Base-by-base conservation (phyloP, 495 filamentous ascomycete genomes). In the Hypoxylon fuscum region DNA sequence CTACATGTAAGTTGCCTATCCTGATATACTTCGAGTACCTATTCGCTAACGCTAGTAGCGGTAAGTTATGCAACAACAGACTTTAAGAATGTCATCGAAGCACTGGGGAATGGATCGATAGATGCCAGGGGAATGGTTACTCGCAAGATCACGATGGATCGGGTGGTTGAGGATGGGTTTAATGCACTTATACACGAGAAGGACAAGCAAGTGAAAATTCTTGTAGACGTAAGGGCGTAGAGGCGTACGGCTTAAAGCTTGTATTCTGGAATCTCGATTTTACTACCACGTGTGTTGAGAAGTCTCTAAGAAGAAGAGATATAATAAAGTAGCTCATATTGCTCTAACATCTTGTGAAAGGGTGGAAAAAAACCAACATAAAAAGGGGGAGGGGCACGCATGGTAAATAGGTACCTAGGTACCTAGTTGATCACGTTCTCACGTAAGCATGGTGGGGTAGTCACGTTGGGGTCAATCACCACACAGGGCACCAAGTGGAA, bases 41-140 rank as follows among this genome's bases (percentile, higher is more conserved):
- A 43, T 3, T 43, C 3, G 7, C 17, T 43, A 2, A 10, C 21
- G 6, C 17, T 76, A 41, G 79, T 77, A 18, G 72, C 83, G n/a
- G 77, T 82, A 9, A 76, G 82, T 12, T 87, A 86, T 69, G 76
- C 79, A 44, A 74, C 81, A 45, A 73, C 76, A 6, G 82, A 86
- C 42, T 87, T 85, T 52, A 54, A 74, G 57, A 78, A 81, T 23
- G 81, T 84, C 8, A 77, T 87, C 47, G 64, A 80, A 43, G 84
- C 83, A 0, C 76, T 87, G 11, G 73, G 70, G 6, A 63, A 77
- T 27, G 78, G 84, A 1, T 69, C 72, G 37, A 73, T 86, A 53
- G 75, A 78, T 22, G 82, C 80, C 12, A 72, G 77, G 37, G 70
- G 68, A 12, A 88, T 88, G 85, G 85, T 88, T 54, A 87, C 83